phyloP scores from a whole-genome alignment of 1,284 basidiomycete species.

The Tilletia indica region DNA sequence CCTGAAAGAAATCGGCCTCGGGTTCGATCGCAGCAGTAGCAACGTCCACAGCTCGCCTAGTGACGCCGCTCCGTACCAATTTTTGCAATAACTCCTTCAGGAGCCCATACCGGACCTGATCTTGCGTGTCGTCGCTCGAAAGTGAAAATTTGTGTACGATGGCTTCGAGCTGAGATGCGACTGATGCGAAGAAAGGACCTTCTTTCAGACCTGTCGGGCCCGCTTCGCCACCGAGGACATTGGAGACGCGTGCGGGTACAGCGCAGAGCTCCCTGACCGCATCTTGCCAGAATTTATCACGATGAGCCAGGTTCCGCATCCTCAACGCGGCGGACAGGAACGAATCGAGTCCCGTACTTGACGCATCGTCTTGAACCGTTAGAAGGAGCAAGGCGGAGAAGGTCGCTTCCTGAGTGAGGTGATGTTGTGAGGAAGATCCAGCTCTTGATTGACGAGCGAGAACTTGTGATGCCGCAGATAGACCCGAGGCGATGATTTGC shows the following conservation, averaged over 20 bases:
- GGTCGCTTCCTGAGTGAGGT: not conserved
- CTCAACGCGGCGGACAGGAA: not conserved
- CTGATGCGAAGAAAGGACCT: not conserved
- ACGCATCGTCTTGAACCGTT: too few relatives aligned
- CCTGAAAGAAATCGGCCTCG: not conserved
- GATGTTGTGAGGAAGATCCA: not conserved
- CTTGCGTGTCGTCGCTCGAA: not conserved
- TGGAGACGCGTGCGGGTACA: not conserved
- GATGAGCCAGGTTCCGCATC: not conserved
- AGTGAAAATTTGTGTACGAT: not conserved
- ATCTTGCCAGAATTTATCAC: constrained; percentile 11
- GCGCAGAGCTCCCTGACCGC: constrained; percentile 14
- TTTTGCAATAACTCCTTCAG: not conserved
- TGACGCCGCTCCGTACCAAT: constrained; percentile 8
- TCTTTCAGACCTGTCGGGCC: not conserved
- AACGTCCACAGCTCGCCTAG: not conserved
- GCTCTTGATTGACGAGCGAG: not conserved
- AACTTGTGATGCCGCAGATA: constrained; percentile 1
- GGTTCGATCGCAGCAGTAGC: not conserved
- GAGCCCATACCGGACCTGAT: not conserved
- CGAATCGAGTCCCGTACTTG: too few relatives aligned
- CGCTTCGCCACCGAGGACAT: not conserved
- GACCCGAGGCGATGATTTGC: not conserved
- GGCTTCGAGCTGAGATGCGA: not conserved
- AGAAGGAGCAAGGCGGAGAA: not conserved